Percentiles rank a stretch among this genome's conserved stretches.
Conservation (phyloP, 208 protist genomes). For the Trypanosoma cruzi region DNA sequence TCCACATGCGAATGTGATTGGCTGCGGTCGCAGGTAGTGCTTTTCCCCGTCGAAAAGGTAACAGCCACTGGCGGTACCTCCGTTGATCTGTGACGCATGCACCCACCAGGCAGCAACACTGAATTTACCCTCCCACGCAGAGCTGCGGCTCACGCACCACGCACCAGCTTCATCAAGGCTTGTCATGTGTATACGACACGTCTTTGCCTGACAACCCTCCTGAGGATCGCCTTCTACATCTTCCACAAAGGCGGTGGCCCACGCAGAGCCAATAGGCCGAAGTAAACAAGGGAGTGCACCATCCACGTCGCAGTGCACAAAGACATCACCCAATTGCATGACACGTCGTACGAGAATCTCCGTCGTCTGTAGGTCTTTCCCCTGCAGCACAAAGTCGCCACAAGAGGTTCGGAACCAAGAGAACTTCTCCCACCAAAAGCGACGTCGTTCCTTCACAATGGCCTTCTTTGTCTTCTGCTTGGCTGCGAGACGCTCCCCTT, state of each 20-base stretch:
- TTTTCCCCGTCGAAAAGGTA: conserved; percentile 93
- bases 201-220: not conserved
- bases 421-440: conserved; percentile 99
- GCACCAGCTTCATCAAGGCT: conserved; percentile 91
- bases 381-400: conserved; percentile 96
- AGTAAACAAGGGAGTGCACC: conserved; percentile 94
- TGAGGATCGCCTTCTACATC: not conserved
- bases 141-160: conserved; percentile 92
- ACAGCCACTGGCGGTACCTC: conserved; percentile 51
- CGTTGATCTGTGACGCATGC: conserved; percentile 74
- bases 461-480: conserved; percentile 68
- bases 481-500: conserved; percentile 58
- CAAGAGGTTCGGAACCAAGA: conserved; percentile 97
- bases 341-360: conserved; percentile 93
- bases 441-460: conserved; percentile 88
- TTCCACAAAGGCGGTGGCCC: conserved; percentile 4
- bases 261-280: conserved; percentile 78
- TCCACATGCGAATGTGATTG: conserved; percentile 73
- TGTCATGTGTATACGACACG: conserved; percentile 35
- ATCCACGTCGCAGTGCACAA: conserved; percentile 96
- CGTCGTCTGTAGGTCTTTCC: conserved; percentile 96
- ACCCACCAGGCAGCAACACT: conserved; percentile 96
- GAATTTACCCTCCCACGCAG: conserved; percentile 95
- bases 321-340: conserved; percentile 90
- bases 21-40: conserved; percentile 82